Conservation (phyloP, 2,329 filamentous ascomycete species). For the Pezizomycotina sp. region DNA sequence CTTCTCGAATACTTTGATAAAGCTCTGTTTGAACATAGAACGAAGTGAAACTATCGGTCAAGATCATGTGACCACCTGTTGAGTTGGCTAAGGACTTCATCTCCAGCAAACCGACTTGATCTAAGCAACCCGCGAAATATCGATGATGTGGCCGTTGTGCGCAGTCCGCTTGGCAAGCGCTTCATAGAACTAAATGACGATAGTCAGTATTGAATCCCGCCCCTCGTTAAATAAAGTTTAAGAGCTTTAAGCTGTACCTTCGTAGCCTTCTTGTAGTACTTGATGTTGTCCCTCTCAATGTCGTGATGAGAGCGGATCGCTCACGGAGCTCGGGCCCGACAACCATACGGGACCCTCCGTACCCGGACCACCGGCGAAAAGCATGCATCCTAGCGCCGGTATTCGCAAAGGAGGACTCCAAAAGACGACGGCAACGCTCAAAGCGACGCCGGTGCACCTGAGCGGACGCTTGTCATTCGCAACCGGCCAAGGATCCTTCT, state of each 20-base stretch:
- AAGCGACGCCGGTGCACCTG: constrained; percentile 86
- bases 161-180: constrained; percentile 81
- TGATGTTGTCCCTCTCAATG: constrained; percentile 96
- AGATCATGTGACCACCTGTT: constrained; percentile 92
- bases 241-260: constrained; percentile 44
- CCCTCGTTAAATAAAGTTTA: not conserved
- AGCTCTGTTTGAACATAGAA: constrained; percentile 98
- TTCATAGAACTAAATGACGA: constrained; percentile 66
- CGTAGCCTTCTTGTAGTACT: constrained; percentile 97
- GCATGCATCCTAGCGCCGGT: constrained; percentile 85
- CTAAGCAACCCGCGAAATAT: constrained; percentile 96
- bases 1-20: constrained; percentile 92
- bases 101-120: constrained; percentile 90
- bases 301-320: constrained; percentile 94
- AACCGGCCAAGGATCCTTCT: constrained; percentile 95
- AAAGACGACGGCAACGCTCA: constrained; percentile 83
- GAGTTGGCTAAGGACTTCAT: constrained; percentile 97
- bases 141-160: constrained; percentile 92
- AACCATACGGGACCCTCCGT: constrained; percentile 92
- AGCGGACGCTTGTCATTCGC: constrained; percentile 80
- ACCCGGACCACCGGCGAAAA: constrained; percentile 85
- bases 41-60: constrained; percentile 97
- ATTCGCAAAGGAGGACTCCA: constrained; percentile 93
- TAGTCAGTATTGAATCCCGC: constrained; percentile 24
- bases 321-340: constrained; percentile 91